Percentiles rank a stretch among this genome's conserved stretches.
These are phyloP conservation scores for Penicillium aurantiogriseum DNA, from an alignment of 2,329 filamentous ascomycete species.

Conservation along the genomic window DNA sequence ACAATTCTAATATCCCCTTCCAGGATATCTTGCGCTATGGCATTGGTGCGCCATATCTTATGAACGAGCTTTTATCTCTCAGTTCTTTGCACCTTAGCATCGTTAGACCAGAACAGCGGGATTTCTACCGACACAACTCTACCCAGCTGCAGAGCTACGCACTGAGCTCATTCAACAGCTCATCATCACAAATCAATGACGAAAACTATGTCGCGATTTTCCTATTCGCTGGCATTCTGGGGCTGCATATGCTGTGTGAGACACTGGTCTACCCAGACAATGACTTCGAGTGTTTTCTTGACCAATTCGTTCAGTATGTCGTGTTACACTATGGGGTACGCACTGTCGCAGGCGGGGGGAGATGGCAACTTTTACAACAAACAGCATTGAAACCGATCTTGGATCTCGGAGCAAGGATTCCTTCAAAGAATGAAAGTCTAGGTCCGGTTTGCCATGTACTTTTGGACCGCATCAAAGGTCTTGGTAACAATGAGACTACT, in stretches of 20 bases:
- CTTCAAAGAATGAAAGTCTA: neutral
- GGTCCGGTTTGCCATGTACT: constrained; percentile 8
- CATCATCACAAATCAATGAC: constrained; percentile 6
- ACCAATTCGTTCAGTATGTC: constrained; percentile 27
- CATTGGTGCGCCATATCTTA: constrained; percentile 42
- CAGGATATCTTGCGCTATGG: constrained; percentile 5
- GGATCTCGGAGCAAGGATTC: neutral
- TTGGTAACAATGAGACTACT: constrained; percentile 3
- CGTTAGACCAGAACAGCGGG: constrained; percentile 36
- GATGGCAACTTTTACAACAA: constrained; percentile 16
- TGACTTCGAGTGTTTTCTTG: constrained; percentile 38
- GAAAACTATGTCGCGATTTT: constrained; percentile 23
- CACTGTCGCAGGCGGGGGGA: constrained; percentile 11
- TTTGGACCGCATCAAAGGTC: constrained; percentile 7
- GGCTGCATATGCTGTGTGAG: constrained; percentile 49
- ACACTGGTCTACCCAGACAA: constrained; percentile 42
- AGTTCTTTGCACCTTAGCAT: constrained; percentile 47
- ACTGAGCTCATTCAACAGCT: constrained; percentile 16
- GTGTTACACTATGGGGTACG: constrained; percentile 29
- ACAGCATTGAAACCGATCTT: constrained; percentile 14
- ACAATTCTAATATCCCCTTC: neutral
- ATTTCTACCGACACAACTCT: constrained; percentile 30
- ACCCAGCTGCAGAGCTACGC: constrained; percentile 38
- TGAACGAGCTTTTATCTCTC: constrained; percentile 50
- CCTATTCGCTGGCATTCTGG: constrained; percentile 23